Conservation (phyloP, 2,329 filamentous ascomycete species). For the Passalora sequoiae region DNA sequence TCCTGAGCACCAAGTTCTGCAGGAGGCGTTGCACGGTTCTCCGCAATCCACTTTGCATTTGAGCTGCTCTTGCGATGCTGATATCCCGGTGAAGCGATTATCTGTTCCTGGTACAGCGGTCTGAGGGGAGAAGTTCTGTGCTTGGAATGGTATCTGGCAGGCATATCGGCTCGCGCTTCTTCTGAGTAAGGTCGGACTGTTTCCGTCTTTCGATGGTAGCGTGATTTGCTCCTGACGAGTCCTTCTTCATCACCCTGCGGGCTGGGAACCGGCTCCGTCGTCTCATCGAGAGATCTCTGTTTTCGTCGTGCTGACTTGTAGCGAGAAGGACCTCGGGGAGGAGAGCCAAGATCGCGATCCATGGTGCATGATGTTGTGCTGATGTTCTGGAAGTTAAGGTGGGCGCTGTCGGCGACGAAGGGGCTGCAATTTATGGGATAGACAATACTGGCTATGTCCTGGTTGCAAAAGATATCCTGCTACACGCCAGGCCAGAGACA, state of each 20-base stretch:
- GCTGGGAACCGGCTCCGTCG: slow-evolving; percentile 10
- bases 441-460: no score
- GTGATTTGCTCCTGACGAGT: slow-evolving; percentile 29
- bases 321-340: slow-evolving; percentile 16
- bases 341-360: slow-evolving; percentile 11
- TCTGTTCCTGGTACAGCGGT: slow-evolving; percentile 16
- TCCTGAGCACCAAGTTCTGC: slow-evolving; percentile 13
- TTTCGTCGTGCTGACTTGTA: slow-evolving; percentile 21
- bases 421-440: no score
- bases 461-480: no score
- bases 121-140: slow-evolving; percentile 15
- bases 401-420: no score
- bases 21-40: slow-evolving; percentile 7
- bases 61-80: slow-evolving; percentile 13
- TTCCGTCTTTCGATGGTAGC: slow-evolving; percentile 28
- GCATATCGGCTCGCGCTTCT: slow-evolving; percentile 13
- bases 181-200: slow-evolving; percentile 9
- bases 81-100: slow-evolving; percentile 13
- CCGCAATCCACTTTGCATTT: slow-evolving; percentile 6
- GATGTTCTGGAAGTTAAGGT: no score
- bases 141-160: slow-evolving; percentile 21
- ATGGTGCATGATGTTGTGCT: slow-evolving; percentile 18
- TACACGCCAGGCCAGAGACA: no score
- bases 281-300: slow-evolving; percentile 12
- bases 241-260: slow-evolving; percentile 20